phyloP scores from a whole-genome alignment of 352 stramenopile genomes.

The Phytophthora foliorum region DNA sequence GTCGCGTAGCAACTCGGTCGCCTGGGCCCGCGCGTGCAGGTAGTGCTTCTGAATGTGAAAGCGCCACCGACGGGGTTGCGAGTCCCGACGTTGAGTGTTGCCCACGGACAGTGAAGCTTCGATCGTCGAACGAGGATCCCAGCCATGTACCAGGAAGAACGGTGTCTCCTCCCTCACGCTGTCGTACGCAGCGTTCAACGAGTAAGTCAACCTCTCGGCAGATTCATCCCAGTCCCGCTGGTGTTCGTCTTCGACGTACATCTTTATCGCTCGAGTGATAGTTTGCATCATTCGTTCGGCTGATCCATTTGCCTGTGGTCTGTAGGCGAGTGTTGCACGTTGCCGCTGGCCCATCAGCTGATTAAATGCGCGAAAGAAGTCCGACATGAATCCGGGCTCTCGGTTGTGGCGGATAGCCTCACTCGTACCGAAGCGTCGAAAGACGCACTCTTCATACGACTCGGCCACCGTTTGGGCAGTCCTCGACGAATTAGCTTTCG shows the following conservation, averaged over 20 bases:
- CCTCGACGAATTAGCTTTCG: background rate
- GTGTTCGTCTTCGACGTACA: slow-evolving; percentile 30
- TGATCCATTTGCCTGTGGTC: slow-evolving; percentile 29
- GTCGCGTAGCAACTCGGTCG: background rate
- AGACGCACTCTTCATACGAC: slow-evolving; percentile 29
- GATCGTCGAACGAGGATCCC: background rate
- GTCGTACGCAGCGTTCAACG: slow-evolving; percentile 28
- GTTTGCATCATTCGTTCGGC: slow-evolving; percentile 35
- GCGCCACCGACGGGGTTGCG: background rate
- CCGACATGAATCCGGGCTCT: background rate
- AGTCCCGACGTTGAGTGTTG: background rate
- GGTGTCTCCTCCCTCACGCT: background rate
- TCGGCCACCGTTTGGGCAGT: background rate
- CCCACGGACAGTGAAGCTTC: background rate
- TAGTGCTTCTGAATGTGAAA: background rate
- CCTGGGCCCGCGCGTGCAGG: background rate
- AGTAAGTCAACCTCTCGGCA: slow-evolving; percentile 29
- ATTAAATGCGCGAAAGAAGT: background rate
- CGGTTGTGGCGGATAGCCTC: background rate
- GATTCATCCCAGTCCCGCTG: slow-evolving; percentile 44
- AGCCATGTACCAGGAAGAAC: background rate
- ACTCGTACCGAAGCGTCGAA: slow-evolving; percentile 23
- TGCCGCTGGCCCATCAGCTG: background rate
- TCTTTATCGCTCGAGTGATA: slow-evolving; percentile 19
- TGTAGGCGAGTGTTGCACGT: slow-evolving; percentile 24